Percentiles rank a stretch among this genome's conserved stretches.
Evolutionary conservation across 441 rosid species (phyloP).

Genomic region (Manihot esculenta): DNA sequence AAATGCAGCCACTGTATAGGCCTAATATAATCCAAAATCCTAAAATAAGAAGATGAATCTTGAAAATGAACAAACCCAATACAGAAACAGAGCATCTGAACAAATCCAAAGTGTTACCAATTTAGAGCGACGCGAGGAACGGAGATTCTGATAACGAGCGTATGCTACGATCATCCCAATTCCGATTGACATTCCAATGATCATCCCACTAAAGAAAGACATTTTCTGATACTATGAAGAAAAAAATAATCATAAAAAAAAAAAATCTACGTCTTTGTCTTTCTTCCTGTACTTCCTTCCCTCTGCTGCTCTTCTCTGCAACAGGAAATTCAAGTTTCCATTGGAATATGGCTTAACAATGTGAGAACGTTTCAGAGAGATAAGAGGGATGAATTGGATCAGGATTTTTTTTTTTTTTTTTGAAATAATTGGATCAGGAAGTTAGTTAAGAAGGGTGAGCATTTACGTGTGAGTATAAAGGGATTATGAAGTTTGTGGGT

Average conservation of each 20-base stretch:
- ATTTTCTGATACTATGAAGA: slow-evolving; percentile 26
- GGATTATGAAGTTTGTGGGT: too few species aligned
- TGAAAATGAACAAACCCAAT: not conserved
- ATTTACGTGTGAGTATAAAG: not conserved
- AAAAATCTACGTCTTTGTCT: not conserved
- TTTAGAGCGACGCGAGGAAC: slow-evolving; percentile 63
- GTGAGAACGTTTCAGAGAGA: not conserved
- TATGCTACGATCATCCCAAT: slow-evolving; percentile 59
- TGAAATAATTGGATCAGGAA: too few species aligned
- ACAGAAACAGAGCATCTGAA: not conserved
- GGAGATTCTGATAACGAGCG: slow-evolving; percentile 54
- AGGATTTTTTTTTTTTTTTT: not conserved
- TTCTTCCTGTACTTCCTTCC: too few species aligned
- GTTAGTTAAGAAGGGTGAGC: not conserved
- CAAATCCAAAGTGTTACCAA: slow-evolving; percentile 41
- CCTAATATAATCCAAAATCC: slow-evolving; percentile 37
- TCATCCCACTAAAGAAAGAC: slow-evolving; percentile 60
- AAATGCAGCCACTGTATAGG: slow-evolving; percentile 76
- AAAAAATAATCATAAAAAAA: too few species aligned
- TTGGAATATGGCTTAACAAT: not conserved
- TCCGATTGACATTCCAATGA: slow-evolving; percentile 61
- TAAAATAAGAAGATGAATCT: too few species aligned
- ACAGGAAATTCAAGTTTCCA: not conserved
- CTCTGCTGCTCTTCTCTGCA: too few species aligned
- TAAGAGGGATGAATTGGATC: slow-evolving; percentile 6